These are phyloP conservation scores for Zhuliangozyma blackwelliae DNA, from an alignment of 1,139 yeast genomes.

Conservation along the genomic window DNA sequence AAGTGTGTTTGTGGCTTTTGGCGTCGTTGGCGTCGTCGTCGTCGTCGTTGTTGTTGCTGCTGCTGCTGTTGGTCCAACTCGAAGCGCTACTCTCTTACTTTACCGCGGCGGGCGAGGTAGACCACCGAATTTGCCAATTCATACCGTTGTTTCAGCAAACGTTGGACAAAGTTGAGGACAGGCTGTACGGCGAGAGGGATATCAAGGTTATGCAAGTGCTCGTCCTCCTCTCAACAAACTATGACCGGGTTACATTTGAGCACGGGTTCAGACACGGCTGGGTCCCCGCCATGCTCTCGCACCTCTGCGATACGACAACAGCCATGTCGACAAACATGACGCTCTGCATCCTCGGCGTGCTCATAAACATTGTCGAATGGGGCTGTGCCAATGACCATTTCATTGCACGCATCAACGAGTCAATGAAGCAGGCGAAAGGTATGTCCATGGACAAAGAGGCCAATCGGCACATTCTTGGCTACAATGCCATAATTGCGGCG, in stretches of 20 bases:
- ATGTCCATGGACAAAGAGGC: slow-evolving; percentile 4
- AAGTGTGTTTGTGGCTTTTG: no score
- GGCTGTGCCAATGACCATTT: not conserved
- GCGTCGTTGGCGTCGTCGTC: no score
- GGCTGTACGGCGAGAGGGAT: no score
- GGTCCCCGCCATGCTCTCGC: not conserved
- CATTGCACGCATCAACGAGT: slow-evolving; percentile 7
- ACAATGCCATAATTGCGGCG: slow-evolving; percentile 12
- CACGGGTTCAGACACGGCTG: not conserved
- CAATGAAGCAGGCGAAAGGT: slow-evolving; percentile 2
- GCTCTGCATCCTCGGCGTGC: slow-evolving; percentile 5
- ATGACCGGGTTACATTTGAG: slow-evolving; percentile 1
- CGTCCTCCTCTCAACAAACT: slow-evolving; percentile 5
- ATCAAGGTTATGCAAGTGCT: no score
- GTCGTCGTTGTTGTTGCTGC: no score
- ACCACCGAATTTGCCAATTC: no score
- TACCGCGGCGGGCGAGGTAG: no score
- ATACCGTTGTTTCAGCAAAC: no score
- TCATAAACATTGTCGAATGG: slow-evolving; percentile 4
- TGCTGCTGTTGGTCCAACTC: no score
- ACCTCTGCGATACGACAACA: no score
- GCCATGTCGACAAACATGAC: slow-evolving; percentile 1
- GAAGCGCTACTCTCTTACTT: no score
- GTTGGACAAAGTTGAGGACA: no score
- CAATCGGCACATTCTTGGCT: slow-evolving; percentile 12